Percentiles rank a stretch among this genome's conserved stretches.
Conservation (phyloP, 2,329 filamentous ascomycete genomes). For the Teratosphaeria pseudoeucalypti region DNA sequence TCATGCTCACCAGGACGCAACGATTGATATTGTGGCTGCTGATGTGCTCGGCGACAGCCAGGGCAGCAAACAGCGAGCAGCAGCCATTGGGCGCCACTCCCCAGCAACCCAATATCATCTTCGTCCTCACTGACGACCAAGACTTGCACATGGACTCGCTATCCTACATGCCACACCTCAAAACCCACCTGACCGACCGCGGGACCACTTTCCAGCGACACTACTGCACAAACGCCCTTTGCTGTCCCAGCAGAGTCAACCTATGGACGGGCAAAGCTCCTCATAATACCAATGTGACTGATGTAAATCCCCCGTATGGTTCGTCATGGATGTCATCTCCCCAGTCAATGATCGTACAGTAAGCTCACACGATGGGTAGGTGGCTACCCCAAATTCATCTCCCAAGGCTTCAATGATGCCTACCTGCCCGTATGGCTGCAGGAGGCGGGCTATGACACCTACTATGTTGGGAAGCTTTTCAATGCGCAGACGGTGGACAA, state of each 20-base stretch:
- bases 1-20: background rate
- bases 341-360: background rate
- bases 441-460: constrained; percentile 56
- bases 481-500: constrained; percentile 51
- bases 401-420: constrained; percentile 53
- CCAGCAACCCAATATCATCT: constrained; percentile 47
- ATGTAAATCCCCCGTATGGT: constrained; percentile 45
- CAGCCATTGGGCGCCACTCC: background rate
- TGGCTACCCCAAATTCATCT: constrained; percentile 57
- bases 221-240: constrained; percentile 56
- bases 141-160: constrained; percentile 52
- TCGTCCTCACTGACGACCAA: constrained; percentile 60
- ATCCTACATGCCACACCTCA: constrained; percentile 48
- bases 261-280: constrained; percentile 56
- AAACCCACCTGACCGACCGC: constrained; percentile 46
- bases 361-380: constrained; percentile 30
- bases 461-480: constrained; percentile 64
- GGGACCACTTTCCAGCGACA: constrained; percentile 53
- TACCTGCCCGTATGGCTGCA: constrained; percentile 66
- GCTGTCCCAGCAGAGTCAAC: constrained; percentile 57
- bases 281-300: constrained; percentile 62
- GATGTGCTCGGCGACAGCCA: background rate
- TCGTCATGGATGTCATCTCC: background rate
- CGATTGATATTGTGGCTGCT: background rate
- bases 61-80: background rate